phyloP scores from a whole-genome alignment of 1,139 yeast genomes.

The Magnusiomyces suaveolens region DNA sequence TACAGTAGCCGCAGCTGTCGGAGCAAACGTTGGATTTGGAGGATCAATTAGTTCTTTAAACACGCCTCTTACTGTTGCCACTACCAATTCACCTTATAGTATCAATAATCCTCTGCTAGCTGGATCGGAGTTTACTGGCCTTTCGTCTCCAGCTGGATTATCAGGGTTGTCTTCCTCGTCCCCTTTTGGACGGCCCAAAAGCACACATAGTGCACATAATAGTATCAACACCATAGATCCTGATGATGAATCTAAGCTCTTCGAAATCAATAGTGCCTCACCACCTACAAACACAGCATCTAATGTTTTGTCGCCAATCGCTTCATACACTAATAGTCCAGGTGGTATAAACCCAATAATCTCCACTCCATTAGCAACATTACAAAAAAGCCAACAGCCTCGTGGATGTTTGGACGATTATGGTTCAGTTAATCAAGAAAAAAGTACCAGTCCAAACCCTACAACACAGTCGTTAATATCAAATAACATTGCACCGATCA shows the following conservation, averaged over 20 bases:
- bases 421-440: not conserved
- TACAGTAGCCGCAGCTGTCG: not conserved
- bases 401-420: not conserved
- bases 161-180: not conserved
- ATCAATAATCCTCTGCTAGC: not conserved
- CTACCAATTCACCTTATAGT: not conserved
- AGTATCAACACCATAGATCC: not conserved
- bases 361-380: slow-evolving; percentile 15
- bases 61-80: not conserved
- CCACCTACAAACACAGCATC: no score
- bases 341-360: not conserved
- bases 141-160: not conserved
- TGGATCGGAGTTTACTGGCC: not conserved
- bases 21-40: not conserved
- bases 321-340: not conserved
- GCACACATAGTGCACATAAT: not conserved
- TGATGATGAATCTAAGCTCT: not conserved
- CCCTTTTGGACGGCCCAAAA: not conserved
- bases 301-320: not conserved
- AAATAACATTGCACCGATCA: not conserved
- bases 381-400: not conserved
- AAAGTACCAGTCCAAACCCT: no score
- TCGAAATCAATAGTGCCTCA: no score
- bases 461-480: not conserved
- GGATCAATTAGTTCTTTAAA: not conserved